These are phyloP conservation scores for Aspergillus ruber DNA, from an alignment of 2,329 filamentous ascomycete genomes.

Conservation along the genomic window DNA sequence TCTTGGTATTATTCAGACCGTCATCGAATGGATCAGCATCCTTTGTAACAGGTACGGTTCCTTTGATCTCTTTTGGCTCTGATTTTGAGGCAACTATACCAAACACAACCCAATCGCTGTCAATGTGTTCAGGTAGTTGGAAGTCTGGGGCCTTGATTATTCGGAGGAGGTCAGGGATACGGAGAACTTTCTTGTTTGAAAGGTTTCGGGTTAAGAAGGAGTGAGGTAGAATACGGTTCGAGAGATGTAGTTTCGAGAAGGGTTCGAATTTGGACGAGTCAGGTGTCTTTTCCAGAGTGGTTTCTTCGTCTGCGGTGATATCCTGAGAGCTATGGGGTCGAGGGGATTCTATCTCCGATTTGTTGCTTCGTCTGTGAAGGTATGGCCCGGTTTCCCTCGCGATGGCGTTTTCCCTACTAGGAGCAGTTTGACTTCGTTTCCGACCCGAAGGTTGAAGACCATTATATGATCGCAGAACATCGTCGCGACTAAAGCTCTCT, in stretches of 20 bases:
- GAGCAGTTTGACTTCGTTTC: slow-evolving; percentile 31
- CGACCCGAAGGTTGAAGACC: slow-evolving; percentile 21
- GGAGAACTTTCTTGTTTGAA: slow-evolving; percentile 67
- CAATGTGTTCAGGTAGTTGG: slow-evolving; percentile 67
- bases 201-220: slow-evolving; percentile 71
- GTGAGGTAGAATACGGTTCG: slow-evolving; percentile 76
- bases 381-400: slow-evolving; percentile 14
- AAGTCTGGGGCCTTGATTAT: slow-evolving; percentile 78
- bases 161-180: slow-evolving; percentile 72
- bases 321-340: slow-evolving; percentile 10
- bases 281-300: slow-evolving; percentile 21
- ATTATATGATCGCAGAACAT: slow-evolving; percentile 44
- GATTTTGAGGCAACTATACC: slow-evolving; percentile 86
- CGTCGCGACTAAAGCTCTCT: slow-evolving; percentile 57
- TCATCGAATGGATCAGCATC: slow-evolving; percentile 43
- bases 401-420: slow-evolving; percentile 14
- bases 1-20: slow-evolving; percentile 56
- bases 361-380: slow-evolving; percentile 17
- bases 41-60: slow-evolving; percentile 33
- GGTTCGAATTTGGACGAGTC: slow-evolving; percentile 68
- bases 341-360: slow-evolving; percentile 12
- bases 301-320: slow-evolving; percentile 13
- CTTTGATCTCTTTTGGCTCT: slow-evolving; percentile 60
- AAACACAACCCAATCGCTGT: slow-evolving; percentile 84
- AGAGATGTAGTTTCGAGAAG: slow-evolving; percentile 78